Percentiles rank a stretch among this genome's conserved stretches.
These are phyloP conservation scores for Phellopilus nigrolimitatus DNA, from an alignment of 1,284 basidiomycete species.

Conservation along the genomic window DNA sequence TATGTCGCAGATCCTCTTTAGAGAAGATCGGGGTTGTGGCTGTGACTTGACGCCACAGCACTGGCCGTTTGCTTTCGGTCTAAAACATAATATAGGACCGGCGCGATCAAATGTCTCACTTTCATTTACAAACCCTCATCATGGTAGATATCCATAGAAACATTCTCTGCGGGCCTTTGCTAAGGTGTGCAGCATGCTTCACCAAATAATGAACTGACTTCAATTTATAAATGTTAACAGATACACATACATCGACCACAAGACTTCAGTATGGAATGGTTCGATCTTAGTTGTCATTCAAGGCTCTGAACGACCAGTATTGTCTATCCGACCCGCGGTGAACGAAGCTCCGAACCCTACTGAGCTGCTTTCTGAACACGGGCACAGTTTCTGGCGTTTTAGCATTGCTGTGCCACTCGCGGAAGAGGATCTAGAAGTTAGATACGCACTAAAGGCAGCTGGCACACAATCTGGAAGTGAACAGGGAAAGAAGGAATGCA, in stretches of 20 bases:
- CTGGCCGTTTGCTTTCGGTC: no score
- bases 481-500: constrained; percentile 6
- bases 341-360: constrained; percentile 5
- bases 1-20: no score
- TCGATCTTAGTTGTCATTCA: constrained; percentile 20
- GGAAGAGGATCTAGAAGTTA: constrained; percentile 17
- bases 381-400: constrained; percentile 21
- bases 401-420: constrained; percentile 14
- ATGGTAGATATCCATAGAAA: background rate
- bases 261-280: constrained; percentile 20
- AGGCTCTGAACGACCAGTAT: constrained; percentile 4
- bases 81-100: no score
- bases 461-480: background rate
- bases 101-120: background rate
- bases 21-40: no score
- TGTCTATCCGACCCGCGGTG: constrained; percentile 1
- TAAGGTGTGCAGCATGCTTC: constrained; percentile 20
- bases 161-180: constrained; percentile 19
- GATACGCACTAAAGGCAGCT: constrained; percentile 18
- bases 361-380: constrained; percentile 16
- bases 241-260: constrained; percentile 22
- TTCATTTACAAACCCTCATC: background rate
- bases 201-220: no score
- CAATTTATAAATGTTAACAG: constrained; percentile 8
- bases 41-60: no score